Conservation (phyloP, 2,329 filamentous ascomycete genomes). For the Ophiocordyceps camponoti-leonardi region DNA sequence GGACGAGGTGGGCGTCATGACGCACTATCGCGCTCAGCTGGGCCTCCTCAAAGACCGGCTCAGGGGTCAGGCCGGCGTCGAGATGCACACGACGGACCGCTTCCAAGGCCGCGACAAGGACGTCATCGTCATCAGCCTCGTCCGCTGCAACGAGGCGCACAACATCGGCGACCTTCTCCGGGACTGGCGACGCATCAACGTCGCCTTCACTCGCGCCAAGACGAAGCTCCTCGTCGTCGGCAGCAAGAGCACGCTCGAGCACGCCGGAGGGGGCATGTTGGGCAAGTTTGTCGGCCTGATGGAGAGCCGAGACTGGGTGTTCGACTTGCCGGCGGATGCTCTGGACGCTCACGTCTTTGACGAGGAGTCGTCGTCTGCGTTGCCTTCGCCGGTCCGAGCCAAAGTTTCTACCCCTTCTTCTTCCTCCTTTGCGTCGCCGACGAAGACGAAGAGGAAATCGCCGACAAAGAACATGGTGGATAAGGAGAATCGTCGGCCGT, state of each 20-base stretch:
- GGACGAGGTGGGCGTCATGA: slow-evolving; percentile 79
- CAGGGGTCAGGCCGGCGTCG: slow-evolving; percentile 44
- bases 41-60: slow-evolving; percentile 63
- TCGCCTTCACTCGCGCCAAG: slow-evolving; percentile 83
- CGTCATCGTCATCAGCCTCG: slow-evolving; percentile 71
- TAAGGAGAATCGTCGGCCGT: slow-evolving; percentile 29
- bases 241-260: slow-evolving; percentile 62
- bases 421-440: background rate
- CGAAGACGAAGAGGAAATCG: slow-evolving; percentile 3
- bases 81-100: slow-evolving; percentile 93
- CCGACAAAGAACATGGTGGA: slow-evolving; percentile 8
- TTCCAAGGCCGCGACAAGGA: slow-evolving; percentile 97
- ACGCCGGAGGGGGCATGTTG: slow-evolving; percentile 57
- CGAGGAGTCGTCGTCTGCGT: slow-evolving; percentile 26
- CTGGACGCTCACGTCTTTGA: slow-evolving; percentile 53
- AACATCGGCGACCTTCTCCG: slow-evolving; percentile 81
- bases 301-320: slow-evolving; percentile 61
- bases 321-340: slow-evolving; percentile 49
- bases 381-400: slow-evolving; percentile 9
- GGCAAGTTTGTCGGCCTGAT: slow-evolving; percentile 61
- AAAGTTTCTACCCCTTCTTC: too few relatives aligned
- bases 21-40: slow-evolving; percentile 87
- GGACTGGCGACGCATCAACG: slow-evolving; percentile 88
- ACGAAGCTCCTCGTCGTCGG: slow-evolving; percentile 84
- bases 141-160: slow-evolving; percentile 67